A percentile compares a stretch with the other conserved stretches of the same genome.
These are phyloP conservation scores for Ilyonectria destructans DNA, from an alignment of 2,329 filamentous ascomycete species.

Conservation along the genomic window DNA sequence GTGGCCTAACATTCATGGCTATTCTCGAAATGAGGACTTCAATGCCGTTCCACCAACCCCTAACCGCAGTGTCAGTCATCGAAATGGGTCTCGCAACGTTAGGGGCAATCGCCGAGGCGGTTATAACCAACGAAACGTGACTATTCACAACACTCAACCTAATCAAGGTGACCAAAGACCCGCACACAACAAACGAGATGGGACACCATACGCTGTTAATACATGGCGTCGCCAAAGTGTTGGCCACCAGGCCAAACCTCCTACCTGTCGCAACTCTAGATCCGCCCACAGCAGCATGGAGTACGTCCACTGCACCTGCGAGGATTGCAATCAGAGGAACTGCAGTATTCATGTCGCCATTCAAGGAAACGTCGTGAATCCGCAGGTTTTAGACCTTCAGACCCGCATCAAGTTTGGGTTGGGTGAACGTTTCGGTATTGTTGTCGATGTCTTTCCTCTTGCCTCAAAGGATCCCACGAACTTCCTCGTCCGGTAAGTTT, in stretches of 20 bases:
- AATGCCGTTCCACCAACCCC: conserved; percentile 14
- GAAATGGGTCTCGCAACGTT: conserved; percentile 28
- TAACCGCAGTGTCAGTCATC: conserved; percentile 35
- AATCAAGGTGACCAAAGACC: conserved; percentile 19
- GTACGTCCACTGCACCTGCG: conserved; percentile 53
- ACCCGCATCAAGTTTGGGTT: conserved; percentile 52
- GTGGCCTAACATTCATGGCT: conserved; percentile 29
- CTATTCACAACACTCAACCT: conserved; percentile 35
- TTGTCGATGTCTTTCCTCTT: conserved; percentile 50
- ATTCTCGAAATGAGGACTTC: conserved; percentile 30
- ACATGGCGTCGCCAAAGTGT: conserved; percentile 39
- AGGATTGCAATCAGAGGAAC: conserved; percentile 50
- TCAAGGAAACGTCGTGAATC: conserved; percentile 3
- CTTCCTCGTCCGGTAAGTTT: conserved; percentile 52
- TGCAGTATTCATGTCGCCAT: conserved; percentile 52
- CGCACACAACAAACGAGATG: conserved; percentile 38
- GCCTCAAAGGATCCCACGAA: conserved; percentile 26
- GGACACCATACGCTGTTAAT: conserved; percentile 21
- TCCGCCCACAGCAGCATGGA: conserved; percentile 27
- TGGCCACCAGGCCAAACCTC: conserved; percentile 17
- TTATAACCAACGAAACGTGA: conserved; percentile 40
- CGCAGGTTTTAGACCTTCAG: conserved; percentile 43
- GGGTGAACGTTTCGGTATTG: conserved; percentile 47
- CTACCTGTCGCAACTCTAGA: conserved; percentile 45
- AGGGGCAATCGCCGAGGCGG: conserved; percentile 39